These are phyloP conservation scores for Neckera pumila DNA, from an alignment of 225 moss, liverwort and hornwort species.

Conservation along the genomic window DNA sequence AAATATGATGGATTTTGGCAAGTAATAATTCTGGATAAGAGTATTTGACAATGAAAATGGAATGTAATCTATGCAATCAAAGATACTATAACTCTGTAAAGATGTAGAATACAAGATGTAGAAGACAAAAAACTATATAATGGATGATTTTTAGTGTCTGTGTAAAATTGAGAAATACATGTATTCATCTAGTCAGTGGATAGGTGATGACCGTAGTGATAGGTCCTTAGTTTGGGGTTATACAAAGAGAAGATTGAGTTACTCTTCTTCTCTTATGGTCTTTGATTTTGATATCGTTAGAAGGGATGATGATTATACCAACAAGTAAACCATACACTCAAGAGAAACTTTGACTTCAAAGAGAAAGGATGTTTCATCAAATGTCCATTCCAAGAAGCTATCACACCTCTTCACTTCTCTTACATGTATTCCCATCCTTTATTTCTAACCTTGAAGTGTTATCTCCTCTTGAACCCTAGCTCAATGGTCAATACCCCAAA, in stretches of 20 bases:
- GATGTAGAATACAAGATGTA: not conserved
- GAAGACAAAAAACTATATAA: too few species aligned
- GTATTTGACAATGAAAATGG: not conserved
- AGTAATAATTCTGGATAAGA: not conserved
- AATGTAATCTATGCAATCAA: not conserved
- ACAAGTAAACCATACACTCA: not conserved
- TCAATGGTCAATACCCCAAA: not conserved
- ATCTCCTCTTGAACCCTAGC: not conserved
- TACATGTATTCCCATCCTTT: not conserved
- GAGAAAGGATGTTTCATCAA: not conserved
- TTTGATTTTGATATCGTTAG: not conserved
- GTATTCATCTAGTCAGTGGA: not conserved
- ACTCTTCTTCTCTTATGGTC: not conserved
- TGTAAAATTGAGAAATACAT: not conserved
- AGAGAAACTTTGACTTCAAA: not conserved
- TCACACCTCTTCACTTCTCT: slow-evolving; percentile 10
- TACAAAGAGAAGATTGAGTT: not conserved
- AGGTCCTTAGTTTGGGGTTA: not conserved
- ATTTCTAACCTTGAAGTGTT: not conserved
- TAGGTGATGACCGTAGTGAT: not conserved
- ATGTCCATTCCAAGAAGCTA: slow-evolving; percentile 9
- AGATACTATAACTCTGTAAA: not conserved
- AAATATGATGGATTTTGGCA: fast-evolving
- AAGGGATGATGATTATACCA: too few species aligned
- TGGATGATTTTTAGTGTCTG: not conserved